These are phyloP conservation scores for Juglanconis oblonga DNA, from an alignment of 2,329 filamentous ascomycete genomes.

Conservation along the genomic window DNA sequence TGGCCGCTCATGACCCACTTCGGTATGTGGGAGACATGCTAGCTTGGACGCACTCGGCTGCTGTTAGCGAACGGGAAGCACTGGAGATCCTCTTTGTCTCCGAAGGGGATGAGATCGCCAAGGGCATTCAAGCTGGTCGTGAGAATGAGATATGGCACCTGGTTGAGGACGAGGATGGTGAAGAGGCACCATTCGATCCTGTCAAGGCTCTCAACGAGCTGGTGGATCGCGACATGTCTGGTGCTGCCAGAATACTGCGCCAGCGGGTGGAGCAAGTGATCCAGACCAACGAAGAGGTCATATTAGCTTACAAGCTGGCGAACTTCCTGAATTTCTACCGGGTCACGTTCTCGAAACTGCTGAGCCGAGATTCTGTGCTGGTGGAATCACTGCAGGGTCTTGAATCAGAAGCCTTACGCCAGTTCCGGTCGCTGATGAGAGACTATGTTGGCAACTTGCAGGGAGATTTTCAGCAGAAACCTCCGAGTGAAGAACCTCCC, in stretches of 20 bases:
- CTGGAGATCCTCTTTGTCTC: conserved; percentile 88
- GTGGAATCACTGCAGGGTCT: conserved; percentile 66
- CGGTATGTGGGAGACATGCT: conserved; percentile 97
- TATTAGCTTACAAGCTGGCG: conserved; percentile 83
- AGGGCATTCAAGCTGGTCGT: conserved; percentile 73
- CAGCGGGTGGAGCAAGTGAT: conserved; percentile 90
- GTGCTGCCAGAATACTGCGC: conserved; percentile 78
- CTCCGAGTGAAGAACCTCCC: conserved; percentile 73
- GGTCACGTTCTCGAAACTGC: conserved; percentile 75
- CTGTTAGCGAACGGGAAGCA: conserved; percentile 90
- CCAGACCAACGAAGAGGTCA: conserved; percentile 86
- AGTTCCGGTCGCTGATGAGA: conserved; percentile 77
- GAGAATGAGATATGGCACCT: conserved; percentile 83
- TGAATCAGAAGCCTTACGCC: conserved; percentile 73
- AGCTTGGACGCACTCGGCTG: conserved; percentile 91
- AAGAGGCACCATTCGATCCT: conserved; percentile 66
- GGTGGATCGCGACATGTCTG: conserved; percentile 79
- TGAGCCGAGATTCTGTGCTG: conserved; percentile 67
- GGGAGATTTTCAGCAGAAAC: conserved; percentile 65
- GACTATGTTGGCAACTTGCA: conserved; percentile 77
- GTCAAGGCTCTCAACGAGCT: conserved; percentile 78
- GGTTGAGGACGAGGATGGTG: conserved; percentile 54
- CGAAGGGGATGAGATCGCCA: conserved; percentile 84
- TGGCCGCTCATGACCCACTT: conserved; percentile 86
- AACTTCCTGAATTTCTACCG: conserved; percentile 90